A percentile compares a stretch with the other conserved stretches of the same genome.
phyloP scores from a whole-genome alignment of 805 yeast species.

The Candida sphagnicola region DNA sequence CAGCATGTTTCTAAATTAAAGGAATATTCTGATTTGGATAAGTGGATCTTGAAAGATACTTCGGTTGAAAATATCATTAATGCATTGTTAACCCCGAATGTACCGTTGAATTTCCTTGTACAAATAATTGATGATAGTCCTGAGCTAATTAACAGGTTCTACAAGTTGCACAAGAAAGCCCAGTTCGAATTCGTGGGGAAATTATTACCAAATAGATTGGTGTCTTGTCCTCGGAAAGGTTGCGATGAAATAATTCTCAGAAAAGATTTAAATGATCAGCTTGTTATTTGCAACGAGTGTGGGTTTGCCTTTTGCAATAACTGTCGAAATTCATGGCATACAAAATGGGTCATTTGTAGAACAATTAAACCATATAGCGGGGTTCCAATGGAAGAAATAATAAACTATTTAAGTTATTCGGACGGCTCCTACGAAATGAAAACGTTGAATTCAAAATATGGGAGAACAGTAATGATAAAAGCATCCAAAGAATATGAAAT shows the following conservation, averaged over 20 bases:
- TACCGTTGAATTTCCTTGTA: constrained; percentile 31
- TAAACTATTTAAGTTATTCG: constrained; percentile 28
- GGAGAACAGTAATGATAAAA: constrained; percentile 36
- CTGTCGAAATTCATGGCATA: constrained; percentile 63
- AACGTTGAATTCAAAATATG: constrained; percentile 40
- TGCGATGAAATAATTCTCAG: constrained; percentile 48
- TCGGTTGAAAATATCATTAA: constrained; percentile 23
- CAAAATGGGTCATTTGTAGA: constrained; percentile 44
- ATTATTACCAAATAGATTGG: constrained; percentile 45
- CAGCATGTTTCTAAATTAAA: constrained; percentile 11
- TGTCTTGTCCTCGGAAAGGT: constrained; percentile 44
- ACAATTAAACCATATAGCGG: constrained; percentile 13
- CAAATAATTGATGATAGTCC: constrained; percentile 18
- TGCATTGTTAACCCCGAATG: constrained; percentile 37
- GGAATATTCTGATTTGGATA: constrained; percentile 15
- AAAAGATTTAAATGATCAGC: constrained; percentile 40
- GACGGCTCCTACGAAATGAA: constrained; percentile 27
- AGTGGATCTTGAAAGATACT: constrained; percentile 14
- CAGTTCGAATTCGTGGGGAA: constrained; percentile 42
- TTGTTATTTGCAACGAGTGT: constrained; percentile 49
- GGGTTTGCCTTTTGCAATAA: constrained; percentile 51
- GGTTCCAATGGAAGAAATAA: constrained; percentile 29
- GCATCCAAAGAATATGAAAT: constrained; percentile 45
- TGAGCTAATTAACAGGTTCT: constrained; percentile 33
- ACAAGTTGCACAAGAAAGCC: constrained; percentile 29